phyloP scores from a whole-genome alignment of 768 basidiomycete genomes.

The Butyriboletus loyo region DNA sequence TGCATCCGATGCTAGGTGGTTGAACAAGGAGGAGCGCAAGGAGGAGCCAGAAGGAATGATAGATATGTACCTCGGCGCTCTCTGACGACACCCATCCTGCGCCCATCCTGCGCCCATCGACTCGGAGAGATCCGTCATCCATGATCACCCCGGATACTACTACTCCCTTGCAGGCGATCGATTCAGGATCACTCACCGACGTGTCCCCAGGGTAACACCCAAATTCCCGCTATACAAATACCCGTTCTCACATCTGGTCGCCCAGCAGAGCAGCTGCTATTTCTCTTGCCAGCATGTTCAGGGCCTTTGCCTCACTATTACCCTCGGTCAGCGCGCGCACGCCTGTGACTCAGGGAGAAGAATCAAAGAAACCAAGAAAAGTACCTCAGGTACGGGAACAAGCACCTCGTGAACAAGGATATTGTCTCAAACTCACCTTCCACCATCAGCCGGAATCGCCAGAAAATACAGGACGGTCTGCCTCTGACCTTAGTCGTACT shows the following conservation, averaged over 20 bases:
- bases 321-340: neutral
- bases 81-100: no score
- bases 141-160: no score
- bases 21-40: no score
- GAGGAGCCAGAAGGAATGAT: no score
- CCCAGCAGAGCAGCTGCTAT: neutral
- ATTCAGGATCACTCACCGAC: neutral
- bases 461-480: neutral
- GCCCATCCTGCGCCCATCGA: no score
- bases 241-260: neutral
- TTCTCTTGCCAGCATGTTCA: neutral
- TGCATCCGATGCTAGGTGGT: no score
- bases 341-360: neutral
- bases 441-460: neutral
- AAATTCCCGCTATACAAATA: neutral
- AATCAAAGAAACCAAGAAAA: neutral
- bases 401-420: neutral
- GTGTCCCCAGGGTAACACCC: neutral
- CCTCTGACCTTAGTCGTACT: neutral
- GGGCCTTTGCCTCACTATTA: no score
- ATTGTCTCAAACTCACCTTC: neutral
- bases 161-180: no score
- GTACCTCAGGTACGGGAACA: neutral
- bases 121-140: no score
- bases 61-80: no score